These are phyloP conservation scores for Echinosophora koreensis DNA, from an alignment of 306 rosid genomes.

Conservation along the genomic window DNA sequence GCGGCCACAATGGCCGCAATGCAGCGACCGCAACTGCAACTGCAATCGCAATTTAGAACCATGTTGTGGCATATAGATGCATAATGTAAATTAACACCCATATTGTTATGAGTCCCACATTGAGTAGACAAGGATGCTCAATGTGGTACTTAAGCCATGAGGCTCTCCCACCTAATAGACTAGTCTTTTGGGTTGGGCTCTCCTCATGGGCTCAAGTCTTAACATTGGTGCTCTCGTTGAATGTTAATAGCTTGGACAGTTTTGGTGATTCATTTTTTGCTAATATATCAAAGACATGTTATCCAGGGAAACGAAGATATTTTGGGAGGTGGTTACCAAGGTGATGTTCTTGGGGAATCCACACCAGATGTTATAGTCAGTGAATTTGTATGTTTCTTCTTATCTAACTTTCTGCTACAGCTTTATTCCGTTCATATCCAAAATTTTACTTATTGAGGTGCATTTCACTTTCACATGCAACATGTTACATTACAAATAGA, in stretches of 20 bases:
- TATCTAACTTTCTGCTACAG: conserved; percentile 2
- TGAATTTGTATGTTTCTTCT: conserved; percentile 75
- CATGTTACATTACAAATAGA: conserved; percentile 9
- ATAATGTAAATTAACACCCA: background rate
- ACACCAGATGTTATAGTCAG: conserved; percentile 92
- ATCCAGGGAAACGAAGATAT: conserved; percentile 86
- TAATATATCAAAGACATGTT: conserved; percentile 47
- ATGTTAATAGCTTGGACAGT: conserved; percentile 12
- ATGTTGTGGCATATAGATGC: background rate
- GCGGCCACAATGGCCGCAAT: too few relatives aligned
- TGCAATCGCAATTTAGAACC: too few relatives aligned
- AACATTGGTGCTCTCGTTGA: background rate
- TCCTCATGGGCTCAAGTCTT: too few relatives aligned
- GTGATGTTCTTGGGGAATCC: conserved; percentile 90
- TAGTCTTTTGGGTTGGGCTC: too few relatives aligned
- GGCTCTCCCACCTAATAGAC: too few relatives aligned
- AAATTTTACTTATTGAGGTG: too few relatives aligned
- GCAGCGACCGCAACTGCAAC: too few relatives aligned
- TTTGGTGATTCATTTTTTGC: conserved; percentile 21
- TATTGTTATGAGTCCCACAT: background rate
- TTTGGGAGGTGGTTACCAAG: conserved; percentile 79
- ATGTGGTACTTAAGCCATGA: too few relatives aligned
- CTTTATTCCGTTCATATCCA: conserved; percentile 17
- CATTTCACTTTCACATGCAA: too few relatives aligned
- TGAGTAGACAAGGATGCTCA: too few relatives aligned